Evolutionary conservation across 768 basidiomycete species (phyloP), one percentile per base, ranked within the genome.

Genomic region (Pleurotus pulmonarius): DNA sequence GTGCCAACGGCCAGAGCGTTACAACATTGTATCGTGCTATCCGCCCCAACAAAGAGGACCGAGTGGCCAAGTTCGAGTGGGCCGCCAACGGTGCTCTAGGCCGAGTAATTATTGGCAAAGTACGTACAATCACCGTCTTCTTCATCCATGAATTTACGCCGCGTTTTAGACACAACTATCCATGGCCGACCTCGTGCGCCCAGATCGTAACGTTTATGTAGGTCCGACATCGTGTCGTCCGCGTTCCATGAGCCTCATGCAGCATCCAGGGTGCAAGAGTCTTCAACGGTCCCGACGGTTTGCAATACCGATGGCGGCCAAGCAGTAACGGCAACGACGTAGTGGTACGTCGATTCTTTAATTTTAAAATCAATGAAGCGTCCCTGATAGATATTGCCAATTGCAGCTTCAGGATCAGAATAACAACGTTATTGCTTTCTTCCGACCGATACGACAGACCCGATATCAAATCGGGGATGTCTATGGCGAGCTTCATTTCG

Each of bases 21-120:
- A 92, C 90, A 20, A 91, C 88, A 18, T 75, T 93, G 56, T 90
- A 83, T 83, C 85, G 88, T 57, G 74, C 87, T n/a, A 86, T 90
- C 64, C 87, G 90, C 49, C 79, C 87, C 57, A 90, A 87, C 74
- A 90, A 88, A 68, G 90, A 92, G 74, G 91, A 94, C 69, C 86
- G 90, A 45, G 86, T 92, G 65, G 91, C 91, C 61, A 91, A 86
- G 74, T 82, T 93, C 53, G 92, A 94, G 71, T 94, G 91, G 91
- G 82, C 88, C 56, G 75, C 86, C 47, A 90, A 83, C 61, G 91
- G 90, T 59, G 86, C 88, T 56, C 85, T 93, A 49, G 91, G 91
- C 59, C 89, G 91, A 64, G 86, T 90, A 63, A 78, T 88, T 58
- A 89, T 94, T 65, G 91, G 92, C 65, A 92, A 92, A 80, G 90